phyloP scores from a whole-genome alignment of 129 eudicot species.

The Calendula officinalis region DNA sequence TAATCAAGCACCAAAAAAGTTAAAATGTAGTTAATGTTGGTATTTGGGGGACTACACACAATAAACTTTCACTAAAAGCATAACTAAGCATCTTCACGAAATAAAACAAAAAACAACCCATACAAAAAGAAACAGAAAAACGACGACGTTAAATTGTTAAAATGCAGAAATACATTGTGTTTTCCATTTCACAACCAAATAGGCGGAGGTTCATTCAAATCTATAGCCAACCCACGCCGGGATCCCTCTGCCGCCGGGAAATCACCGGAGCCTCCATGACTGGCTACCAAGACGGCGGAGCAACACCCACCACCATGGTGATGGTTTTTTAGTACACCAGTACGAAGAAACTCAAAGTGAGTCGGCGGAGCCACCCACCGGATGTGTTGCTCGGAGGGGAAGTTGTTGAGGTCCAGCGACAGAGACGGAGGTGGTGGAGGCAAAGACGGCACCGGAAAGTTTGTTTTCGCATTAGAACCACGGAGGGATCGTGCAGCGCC shows the following conservation, averaged over 20 bases:
- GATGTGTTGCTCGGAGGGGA: slow-evolving; percentile 36
- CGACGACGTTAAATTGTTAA: background rate
- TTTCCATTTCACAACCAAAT: slow-evolving; percentile 48
- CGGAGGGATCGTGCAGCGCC: slow-evolving; percentile 80
- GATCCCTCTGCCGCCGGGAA: slow-evolving; percentile 12
- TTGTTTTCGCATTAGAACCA: slow-evolving; percentile 77
- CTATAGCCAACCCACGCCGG: slow-evolving; percentile 65
- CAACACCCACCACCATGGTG: slow-evolving; percentile 9
- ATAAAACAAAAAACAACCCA: background rate
- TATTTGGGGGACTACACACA: background rate
- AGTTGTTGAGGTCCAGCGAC: slow-evolving; percentile 46
- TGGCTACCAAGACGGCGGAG: slow-evolving; percentile 6
- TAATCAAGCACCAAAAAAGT: background rate
- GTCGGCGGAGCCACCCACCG: slow-evolving; percentile 23
- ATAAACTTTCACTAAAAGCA: background rate
- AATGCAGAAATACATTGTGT: background rate
- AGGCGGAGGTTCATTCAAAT: slow-evolving; percentile 79
- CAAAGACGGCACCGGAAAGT: slow-evolving; percentile 43
- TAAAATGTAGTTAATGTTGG: background rate
- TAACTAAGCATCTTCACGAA: background rate
- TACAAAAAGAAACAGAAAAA: background rate
- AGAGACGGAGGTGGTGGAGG: slow-evolving; percentile 29
- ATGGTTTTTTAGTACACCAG: slow-evolving; percentile 16
- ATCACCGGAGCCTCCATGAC: slow-evolving; percentile 20
- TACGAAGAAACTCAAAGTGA: slow-evolving; percentile 4